Conservation (phyloP, 225 moss, liverwort and hornwort species). For the Bryoerythrophyllum caledonicum region DNA sequence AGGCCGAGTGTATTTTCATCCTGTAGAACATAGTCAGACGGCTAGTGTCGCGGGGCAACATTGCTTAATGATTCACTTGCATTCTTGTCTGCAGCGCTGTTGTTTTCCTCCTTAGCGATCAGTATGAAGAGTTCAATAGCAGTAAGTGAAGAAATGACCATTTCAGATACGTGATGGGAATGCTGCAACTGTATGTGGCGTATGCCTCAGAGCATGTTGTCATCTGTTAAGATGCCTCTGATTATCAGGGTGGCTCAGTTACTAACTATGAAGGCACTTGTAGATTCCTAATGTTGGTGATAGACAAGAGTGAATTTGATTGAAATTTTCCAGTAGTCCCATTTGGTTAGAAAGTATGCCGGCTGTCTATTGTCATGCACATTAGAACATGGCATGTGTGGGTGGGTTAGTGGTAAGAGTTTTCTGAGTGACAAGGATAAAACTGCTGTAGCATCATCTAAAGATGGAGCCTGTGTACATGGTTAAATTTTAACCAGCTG, state of each 20-base stretch:
- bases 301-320: not conserved
- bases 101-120: not conserved
- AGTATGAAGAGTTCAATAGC: constrained; percentile 13
- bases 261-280: constrained; percentile 2
- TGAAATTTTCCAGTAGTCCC: not conserved
- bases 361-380: not conserved
- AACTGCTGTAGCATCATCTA: constrained; percentile 1
- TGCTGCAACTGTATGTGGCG: not conserved
- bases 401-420: not conserved
- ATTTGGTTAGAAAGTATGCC: not conserved
- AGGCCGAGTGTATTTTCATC: not conserved
- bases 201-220: constrained; percentile 8
- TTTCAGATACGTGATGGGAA: constrained; percentile 1
- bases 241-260: not conserved
- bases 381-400: not conserved
- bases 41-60: not conserved
- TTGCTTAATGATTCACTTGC: constrained; percentile 17
- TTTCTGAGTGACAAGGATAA: not conserved
- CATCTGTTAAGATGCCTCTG: not conserved
- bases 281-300: not conserved
- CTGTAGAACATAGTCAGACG: not conserved
- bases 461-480: not conserved
- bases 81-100: constrained; percentile 23
- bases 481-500: no score
- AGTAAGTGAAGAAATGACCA: not conserved